Percentiles rank a stretch among this genome's conserved stretches.
Evolutionary conservation across 768 basidiomycete genomes (phyloP).

Genomic region (Tephrocybe sp.): DNA sequence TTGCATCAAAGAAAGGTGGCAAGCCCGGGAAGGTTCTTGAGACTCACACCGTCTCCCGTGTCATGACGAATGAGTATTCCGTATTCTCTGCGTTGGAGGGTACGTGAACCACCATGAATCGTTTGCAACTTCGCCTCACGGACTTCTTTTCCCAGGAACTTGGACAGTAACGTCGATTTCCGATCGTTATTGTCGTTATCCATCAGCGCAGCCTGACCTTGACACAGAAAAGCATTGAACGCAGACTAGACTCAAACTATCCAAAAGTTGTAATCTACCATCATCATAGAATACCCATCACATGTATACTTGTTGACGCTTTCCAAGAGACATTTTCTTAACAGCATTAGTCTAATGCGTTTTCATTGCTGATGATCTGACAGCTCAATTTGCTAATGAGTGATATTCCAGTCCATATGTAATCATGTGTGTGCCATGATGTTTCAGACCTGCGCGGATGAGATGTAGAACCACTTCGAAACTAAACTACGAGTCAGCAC

Average conservation of each 20-base stretch:
- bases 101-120: too few species aligned
- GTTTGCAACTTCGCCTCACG: too few species aligned
- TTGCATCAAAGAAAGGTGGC: constrained; percentile 61
- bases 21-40: constrained; percentile 80
- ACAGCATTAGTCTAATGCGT: too few species aligned
- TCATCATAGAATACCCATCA: constrained; percentile 9
- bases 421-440: neutral
- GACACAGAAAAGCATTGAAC: constrained; percentile 32
- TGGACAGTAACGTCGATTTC: constrained; percentile 93
- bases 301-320: constrained; percentile 9
- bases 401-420: neutral
- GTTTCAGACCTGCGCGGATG: constrained; percentile 75
- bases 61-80: constrained; percentile 75
- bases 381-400: neutral
- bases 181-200: constrained; percentile 88
- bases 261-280: constrained; percentile 16
- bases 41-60: constrained; percentile 85
- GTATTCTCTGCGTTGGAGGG: constrained; percentile 93
- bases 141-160: constrained; percentile 49
- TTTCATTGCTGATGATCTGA: neutral
- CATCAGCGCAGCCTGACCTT: constrained; percentile 59
- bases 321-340: neutral
- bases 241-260: constrained; percentile 20
- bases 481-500: constrained; percentile 39
- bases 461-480: constrained; percentile 94